phyloP scores from a whole-genome alignment of 768 basidiomycete species.

The Rhodotorula taiwanensis region DNA sequence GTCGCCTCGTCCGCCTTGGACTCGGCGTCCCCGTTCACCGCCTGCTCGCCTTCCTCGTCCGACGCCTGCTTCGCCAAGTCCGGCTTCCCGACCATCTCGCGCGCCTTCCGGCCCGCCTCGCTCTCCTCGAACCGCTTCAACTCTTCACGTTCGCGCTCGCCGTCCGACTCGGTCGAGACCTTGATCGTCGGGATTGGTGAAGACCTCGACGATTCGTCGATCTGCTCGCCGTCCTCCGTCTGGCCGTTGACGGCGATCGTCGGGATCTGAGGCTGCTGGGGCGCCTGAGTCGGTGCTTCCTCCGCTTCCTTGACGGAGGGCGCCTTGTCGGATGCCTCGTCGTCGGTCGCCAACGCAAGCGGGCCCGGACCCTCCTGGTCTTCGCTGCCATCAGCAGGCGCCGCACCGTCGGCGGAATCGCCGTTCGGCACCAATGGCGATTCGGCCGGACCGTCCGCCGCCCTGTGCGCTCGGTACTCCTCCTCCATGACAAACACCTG shows the following conservation, averaged over 20 bases:
- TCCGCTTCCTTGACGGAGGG: constrained; percentile 47
- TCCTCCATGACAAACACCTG: constrained; percentile 99
- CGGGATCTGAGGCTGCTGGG: constrained; percentile 44
- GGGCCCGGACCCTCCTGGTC: constrained; percentile 41
- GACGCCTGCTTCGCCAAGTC: constrained; percentile 12
- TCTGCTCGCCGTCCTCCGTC: constrained; percentile 35
- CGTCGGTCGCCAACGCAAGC: constrained; percentile 58
- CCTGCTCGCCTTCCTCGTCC: constrained; percentile 13
- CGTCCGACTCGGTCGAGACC: constrained; percentile 65
- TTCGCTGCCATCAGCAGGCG: constrained; percentile 14
- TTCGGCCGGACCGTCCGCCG: constrained; percentile 47
- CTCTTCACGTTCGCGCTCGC: constrained; percentile 54
- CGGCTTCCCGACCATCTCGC: constrained; percentile 31
- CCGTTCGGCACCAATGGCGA: constrained; percentile 12
- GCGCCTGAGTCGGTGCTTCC: constrained; percentile 61
- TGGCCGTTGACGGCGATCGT: constrained; percentile 44
- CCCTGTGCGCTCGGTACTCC: constrained; percentile 95
- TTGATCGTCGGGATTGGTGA: constrained; percentile 59
- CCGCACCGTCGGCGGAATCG: not conserved
- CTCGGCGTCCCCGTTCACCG: constrained; percentile 3
- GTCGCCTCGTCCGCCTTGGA: constrained; percentile 38
- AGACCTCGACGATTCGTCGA: constrained; percentile 18
- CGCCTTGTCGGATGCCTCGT: constrained; percentile 37
- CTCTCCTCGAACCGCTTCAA: constrained; percentile 38
- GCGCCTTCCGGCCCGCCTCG: constrained; percentile 25